Conservation (phyloP, 805 yeast genomes). For the Yarrowia yakushimensis region DNA sequence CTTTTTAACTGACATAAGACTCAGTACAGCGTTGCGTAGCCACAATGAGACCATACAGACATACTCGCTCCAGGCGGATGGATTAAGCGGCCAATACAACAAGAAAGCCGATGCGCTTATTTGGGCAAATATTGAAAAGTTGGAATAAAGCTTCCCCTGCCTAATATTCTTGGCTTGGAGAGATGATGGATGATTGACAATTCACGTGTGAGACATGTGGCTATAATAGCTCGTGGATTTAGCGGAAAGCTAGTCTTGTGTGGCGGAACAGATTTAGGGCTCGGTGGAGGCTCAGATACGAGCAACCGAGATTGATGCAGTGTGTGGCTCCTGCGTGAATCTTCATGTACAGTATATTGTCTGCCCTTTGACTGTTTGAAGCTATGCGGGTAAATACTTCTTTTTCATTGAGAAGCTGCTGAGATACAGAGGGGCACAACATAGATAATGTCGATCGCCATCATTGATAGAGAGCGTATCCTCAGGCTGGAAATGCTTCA, state of each 20-base stretch:
- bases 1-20: background rate
- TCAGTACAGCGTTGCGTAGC: background rate
- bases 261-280: background rate
- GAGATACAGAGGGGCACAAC: no score
- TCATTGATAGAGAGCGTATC: no score
- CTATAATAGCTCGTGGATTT: slow-evolving; percentile 14
- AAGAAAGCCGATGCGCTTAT: background rate
- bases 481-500: no score
- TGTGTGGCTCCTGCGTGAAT: no score
- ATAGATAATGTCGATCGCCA: no score
- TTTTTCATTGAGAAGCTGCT: no score
- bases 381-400: no score
- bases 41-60: background rate
- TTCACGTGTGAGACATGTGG: background rate
- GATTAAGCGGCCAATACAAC: no score
- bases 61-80: background rate
- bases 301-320: background rate
- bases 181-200: background rate
- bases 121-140: background rate
- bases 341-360: no score
- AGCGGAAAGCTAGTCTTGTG: background rate
- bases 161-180: slow-evolving; percentile 5
- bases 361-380: no score
- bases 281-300: background rate
- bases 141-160: slow-evolving; percentile 11